A percentile compares a stretch with the other conserved stretches of the same genome.
Conservation (phyloP, 2,329 filamentous ascomycete genomes). For the Epichloe uncinata region DNA sequence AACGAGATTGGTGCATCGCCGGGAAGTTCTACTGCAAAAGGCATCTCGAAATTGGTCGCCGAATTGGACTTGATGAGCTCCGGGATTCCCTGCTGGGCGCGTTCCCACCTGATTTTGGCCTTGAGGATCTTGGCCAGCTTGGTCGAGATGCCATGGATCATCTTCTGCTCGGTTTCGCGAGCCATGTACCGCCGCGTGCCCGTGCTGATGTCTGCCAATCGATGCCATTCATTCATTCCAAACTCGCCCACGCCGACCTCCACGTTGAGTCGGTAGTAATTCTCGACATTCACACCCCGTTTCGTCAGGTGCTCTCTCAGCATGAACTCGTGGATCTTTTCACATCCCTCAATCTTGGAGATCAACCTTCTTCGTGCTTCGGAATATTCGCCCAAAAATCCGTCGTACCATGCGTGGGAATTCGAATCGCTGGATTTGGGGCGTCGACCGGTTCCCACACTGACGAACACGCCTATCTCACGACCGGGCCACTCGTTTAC, state of each 20-base stretch:
- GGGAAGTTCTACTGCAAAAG: conserved; percentile 44
- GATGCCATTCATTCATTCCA: conserved; percentile 96
- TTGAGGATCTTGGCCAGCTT: conserved; percentile 76
- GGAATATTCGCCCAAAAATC: conserved; percentile 82
- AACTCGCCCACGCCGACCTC: conserved; percentile 94
- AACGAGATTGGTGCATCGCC: conserved; percentile 35
- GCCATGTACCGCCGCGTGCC: conserved; percentile 74
- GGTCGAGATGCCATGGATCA: conserved; percentile 61
- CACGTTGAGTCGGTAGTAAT: conserved; percentile 95
- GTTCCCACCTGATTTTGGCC: conserved; percentile 56
- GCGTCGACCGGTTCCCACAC: conserved; percentile 85
- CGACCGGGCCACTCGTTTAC: conserved; percentile 92
- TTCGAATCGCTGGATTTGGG: conserved; percentile 52
- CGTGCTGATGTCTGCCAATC: conserved; percentile 89
- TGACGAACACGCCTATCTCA: conserved; percentile 84
- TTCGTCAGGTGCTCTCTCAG: conserved; percentile 61
- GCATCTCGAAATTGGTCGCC: conserved; percentile 26
- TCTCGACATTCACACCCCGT: conserved; percentile 70
- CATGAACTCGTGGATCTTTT: conserved; percentile 82
- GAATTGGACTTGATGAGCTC: conserved; percentile 30
- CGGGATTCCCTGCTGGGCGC: conserved; percentile 27
- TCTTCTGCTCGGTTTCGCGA: conserved; percentile 58
- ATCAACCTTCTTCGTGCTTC: conserved; percentile 79
- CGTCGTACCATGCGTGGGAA: conserved; percentile 80
- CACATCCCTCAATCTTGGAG: conserved; percentile 88